Evolutionary conservation across 2,329 filamentous ascomycete genomes (phyloP).

Genomic region (Penicillium polonicum): DNA sequence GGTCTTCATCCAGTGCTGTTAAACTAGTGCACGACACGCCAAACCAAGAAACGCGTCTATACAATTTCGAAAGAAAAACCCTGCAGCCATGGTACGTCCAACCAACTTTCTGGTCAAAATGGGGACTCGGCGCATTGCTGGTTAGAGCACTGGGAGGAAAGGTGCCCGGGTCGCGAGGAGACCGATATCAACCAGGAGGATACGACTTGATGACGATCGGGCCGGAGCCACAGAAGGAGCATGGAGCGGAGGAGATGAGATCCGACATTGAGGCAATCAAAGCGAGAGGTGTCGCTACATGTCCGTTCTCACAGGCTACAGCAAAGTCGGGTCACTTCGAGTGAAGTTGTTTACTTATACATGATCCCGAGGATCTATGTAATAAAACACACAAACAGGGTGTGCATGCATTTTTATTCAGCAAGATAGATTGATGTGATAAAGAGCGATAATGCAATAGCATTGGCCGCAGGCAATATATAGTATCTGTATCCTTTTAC

Average conservation of each 20-base stretch:
- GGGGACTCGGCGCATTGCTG: conserved; percentile 17
- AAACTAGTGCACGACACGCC: conserved; percentile 5
- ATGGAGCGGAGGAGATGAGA: conserved; percentile 19
- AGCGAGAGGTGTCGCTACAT: conserved; percentile 13
- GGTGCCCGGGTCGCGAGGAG: conserved; percentile 11
- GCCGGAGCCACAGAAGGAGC: conserved; percentile 16
- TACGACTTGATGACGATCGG: conserved; percentile 24
- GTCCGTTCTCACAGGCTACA: conserved; percentile 19
- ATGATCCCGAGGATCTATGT: no score
- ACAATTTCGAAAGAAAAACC: conserved; percentile 14
- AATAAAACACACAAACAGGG: no score
- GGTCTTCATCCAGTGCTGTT: background rate
- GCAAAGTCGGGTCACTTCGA: conserved; percentile 31
- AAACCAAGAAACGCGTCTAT: conserved; percentile 13
- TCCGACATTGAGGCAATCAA: conserved; percentile 14
- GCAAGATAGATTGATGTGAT: background rate
- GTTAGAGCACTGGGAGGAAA: conserved; percentile 24
- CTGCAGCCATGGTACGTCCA: conserved; percentile 30
- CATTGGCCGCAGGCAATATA: background rate
- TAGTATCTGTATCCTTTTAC: background rate
- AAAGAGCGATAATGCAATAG: background rate
- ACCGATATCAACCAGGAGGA: conserved; percentile 16
- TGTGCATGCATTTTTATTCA: background rate
- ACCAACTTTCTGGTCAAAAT: conserved; percentile 23
- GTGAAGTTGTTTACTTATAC: background rate